Evolutionary conservation across 768 basidiomycete species (phyloP), one percentile per base, ranked within the genome.

Genomic region (Sarcomyxa edulis): DNA sequence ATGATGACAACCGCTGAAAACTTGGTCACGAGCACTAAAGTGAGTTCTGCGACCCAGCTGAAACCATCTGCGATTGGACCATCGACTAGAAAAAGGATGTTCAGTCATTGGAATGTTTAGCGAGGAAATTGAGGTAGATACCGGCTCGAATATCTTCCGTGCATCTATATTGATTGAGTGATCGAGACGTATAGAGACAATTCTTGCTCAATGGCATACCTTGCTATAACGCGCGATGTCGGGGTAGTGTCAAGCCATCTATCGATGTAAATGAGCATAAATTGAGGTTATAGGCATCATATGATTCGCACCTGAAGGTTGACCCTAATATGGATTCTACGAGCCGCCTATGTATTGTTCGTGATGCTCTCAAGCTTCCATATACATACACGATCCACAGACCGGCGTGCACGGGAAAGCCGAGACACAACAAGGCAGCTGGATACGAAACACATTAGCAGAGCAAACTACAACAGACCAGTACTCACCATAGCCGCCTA

Each of bases 101-200:
- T 24, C 6, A 18, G 28, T 32, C 65, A 32, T 76, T 55, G 37
- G 58, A 64, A 53, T 36, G 21, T 49, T 48, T 8, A 64, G 63
- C 43, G 65, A 68, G 7, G 16, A 15, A 8, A 22, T 12, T 16
- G 15, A 40, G 20, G 4, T 44, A 41, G 31, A 35, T 35, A 22
- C 57, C 45, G 28, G 47, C 42, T 18, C 72, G 57, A 7, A 75
- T 70, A 48, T 75, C 74, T 32, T 71, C 65, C 0, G 73, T 74
- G 43, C 67, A 67, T 18, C 38, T 25, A 5, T n/a, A n/a, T n/a
- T n/a, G n/a, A n/a, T n/a, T n/a, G n/a, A n/a, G n/a, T n/a, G n/a
- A n/a, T n/a, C n/a, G n/a, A n/a, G n/a, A n/a, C n/a, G n/a, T n/a
- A n/a, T n/a, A n/a, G n/a, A n/a, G n/a, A n/a, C n/a, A n/a, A n/a